phyloP scores from a whole-genome alignment of 441 rosid genomes.

The Erodium moschatum region DNA sequence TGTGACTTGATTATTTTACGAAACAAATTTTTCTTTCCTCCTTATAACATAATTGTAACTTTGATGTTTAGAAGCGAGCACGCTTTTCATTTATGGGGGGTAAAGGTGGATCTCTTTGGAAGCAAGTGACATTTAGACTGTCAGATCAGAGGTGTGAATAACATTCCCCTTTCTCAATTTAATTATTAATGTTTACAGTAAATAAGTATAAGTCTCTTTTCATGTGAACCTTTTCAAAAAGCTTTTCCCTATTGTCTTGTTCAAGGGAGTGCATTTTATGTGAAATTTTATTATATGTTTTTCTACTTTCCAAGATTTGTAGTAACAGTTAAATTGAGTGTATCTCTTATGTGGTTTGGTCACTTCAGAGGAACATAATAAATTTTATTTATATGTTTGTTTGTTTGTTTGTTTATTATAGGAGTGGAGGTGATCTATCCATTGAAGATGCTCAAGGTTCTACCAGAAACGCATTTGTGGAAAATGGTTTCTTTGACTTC shows the following conservation, averaged over 20 bases:
- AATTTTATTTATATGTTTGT: constrained; percentile 24
- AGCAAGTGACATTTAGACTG: constrained; percentile 71
- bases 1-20: not conserved
- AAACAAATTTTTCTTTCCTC: not conserved
- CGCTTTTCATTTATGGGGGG: constrained; percentile 94
- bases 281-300: constrained; percentile 8
- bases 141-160: constrained; percentile 58
- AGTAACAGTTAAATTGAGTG: not conserved
- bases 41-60: constrained; percentile 6
- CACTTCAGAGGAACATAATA: constrained; percentile 8
- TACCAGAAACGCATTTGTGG: constrained; percentile 37
- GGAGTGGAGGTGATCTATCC: constrained; percentile 49
- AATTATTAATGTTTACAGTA: constrained; percentile 14
- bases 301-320: not conserved
- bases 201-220: not conserved
- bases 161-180: constrained; percentile 10
- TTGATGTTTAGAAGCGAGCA: constrained; percentile 57
- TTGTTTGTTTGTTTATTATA: constrained; percentile 24
- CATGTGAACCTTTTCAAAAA: constrained; percentile 1
- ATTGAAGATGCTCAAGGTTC: constrained; percentile 56
- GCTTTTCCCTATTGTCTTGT: not conserved
- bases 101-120: constrained; percentile 94
- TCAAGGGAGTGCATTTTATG: not conserved
- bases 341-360: not conserved
- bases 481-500: constrained; percentile 74